Base-by-base conservation (phyloP, 2,329 filamentous ascomycete species). In the Penicillium sp. region DNA sequence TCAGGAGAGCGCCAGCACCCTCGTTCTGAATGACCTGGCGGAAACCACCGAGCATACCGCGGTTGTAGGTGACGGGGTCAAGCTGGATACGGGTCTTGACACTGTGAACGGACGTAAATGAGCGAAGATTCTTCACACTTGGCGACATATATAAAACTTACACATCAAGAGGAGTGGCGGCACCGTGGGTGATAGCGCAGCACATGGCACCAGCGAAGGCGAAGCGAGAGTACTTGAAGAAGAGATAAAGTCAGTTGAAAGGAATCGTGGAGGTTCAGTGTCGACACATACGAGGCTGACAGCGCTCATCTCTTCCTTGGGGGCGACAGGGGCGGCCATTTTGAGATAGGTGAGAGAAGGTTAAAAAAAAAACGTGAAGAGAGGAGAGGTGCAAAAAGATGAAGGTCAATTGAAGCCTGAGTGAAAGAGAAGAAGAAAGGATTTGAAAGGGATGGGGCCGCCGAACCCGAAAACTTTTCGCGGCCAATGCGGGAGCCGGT, bases 101-200 rank as follows among this genome's bases (percentile, higher is more conserved):
- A 79, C 90, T 95, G 74, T 63, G 4, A 4, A 41, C 26, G 34
- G 19, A 10, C 19, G 43, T 27, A 3, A 14, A 48, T 34, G 35
- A 40, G 42, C 40, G 40, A 42, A 36, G 23, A 32, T 38, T 32
- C 49, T 26, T 29, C 4, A 35, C 19, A 14, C 34, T 27, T 23
- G 39, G 39, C 29, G 5, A 19, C 53, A 16, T 5, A 8, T 2
- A 39, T 7, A 10, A 40, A 58, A 90, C 93, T 79, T 94, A 97
- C 93, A 99, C 94, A 89, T 99, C 94, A 78, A 99, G 91, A 74
- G 94, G 94, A 67, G 94, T 99, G 70, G 97, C 87, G 73, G 84
- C 89, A 78, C 93, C 94, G 85, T 99, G 94, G 74, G 94, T 99
- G 80, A 97, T 81, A 69, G 92, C 94, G 80, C 94, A 99, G 87